Percentiles rank a stretch among this genome's conserved stretches.
Conservation (phyloP, 768 basidiomycete genomes). For the Fomitopsis pulvina region DNA sequence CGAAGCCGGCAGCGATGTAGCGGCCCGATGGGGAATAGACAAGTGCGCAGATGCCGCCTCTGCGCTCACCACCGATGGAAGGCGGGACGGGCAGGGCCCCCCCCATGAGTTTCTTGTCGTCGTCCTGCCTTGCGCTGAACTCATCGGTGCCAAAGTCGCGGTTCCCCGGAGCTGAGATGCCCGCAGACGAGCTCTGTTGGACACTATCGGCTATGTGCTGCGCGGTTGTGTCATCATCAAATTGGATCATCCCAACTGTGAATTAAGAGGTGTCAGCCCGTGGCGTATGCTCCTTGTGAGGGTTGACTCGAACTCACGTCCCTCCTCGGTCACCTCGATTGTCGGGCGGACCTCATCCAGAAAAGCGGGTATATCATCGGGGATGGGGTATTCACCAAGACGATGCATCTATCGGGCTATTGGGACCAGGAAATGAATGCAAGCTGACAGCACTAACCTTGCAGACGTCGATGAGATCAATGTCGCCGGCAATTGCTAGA, state of each 20-base stretch:
- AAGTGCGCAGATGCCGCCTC: constrained; percentile 25
- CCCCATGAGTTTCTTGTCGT: background rate
- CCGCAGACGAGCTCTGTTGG: background rate
- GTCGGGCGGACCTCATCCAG: background rate
- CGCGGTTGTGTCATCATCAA: background rate
- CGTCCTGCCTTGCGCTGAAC: background rate
- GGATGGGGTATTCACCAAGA: background rate
- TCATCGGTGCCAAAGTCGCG: no score
- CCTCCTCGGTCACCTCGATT: constrained; percentile 10
- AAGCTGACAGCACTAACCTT: background rate
- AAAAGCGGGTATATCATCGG: constrained; percentile 1
- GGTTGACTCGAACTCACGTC: no score
- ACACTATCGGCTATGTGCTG: background rate
- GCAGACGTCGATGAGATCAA: constrained; percentile 5
- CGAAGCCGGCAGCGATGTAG: constrained; percentile 9
- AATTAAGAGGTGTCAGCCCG: background rate
- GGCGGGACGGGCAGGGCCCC: background rate
- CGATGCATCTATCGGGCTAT: background rate
- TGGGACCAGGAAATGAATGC: background rate
- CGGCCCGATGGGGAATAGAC: constrained; percentile 31
- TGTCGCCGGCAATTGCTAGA: constrained; percentile 10
- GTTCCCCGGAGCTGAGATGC: no score
- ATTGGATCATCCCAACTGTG: background rate
- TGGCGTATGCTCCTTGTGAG: background rate
- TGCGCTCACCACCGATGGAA: constrained; percentile 1